phyloP scores from a whole-genome alignment of 179 eudicot species.

The Gypsophila paniculata region DNA sequence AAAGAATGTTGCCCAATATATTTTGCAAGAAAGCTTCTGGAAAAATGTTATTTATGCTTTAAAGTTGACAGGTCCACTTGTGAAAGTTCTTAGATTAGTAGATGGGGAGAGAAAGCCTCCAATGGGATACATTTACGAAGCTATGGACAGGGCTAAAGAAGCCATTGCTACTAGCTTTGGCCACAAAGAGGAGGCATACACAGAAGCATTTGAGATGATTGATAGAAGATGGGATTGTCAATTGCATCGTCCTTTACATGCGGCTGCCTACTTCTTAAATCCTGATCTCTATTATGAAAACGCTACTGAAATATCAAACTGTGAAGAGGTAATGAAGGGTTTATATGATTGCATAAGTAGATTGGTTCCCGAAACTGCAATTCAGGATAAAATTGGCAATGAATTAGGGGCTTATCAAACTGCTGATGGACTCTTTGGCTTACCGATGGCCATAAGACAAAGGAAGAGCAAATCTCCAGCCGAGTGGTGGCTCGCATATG shows the following conservation, averaged over 20 bases:
- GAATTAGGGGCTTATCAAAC: conserved; percentile 4
- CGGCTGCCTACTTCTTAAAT: background rate
- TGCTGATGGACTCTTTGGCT: conserved; percentile 12
- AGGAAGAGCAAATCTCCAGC: conserved; percentile 4
- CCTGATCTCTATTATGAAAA: background rate
- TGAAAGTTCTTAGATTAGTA: conserved; percentile 9
- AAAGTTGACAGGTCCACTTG: background rate
- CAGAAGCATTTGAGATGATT: background rate
- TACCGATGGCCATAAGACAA: conserved; percentile 8
- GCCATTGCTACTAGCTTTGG: conserved; percentile 11
- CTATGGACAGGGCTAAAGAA: conserved; percentile 21
- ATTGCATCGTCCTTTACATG: conserved; percentile 19
- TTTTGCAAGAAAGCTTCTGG: conserved; percentile 7
- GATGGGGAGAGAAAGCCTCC: conserved; percentile 17
- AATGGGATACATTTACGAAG: conserved; percentile 3
- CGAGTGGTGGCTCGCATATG: background rate
- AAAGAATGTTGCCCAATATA: background rate
- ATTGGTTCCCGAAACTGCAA: background rate
- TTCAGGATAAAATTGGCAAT: conserved; percentile 14
- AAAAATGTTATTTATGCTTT: conserved; percentile 4
- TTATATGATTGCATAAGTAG: conserved; percentile 10
- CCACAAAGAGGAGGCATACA: background rate
- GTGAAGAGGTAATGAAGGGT: conserved; percentile 16
- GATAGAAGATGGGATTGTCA: conserved; percentile 17
- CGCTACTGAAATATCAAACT: background rate